phyloP scores from a whole-genome alignment of 768 basidiomycete species.

The Trametes gibbosa region DNA sequence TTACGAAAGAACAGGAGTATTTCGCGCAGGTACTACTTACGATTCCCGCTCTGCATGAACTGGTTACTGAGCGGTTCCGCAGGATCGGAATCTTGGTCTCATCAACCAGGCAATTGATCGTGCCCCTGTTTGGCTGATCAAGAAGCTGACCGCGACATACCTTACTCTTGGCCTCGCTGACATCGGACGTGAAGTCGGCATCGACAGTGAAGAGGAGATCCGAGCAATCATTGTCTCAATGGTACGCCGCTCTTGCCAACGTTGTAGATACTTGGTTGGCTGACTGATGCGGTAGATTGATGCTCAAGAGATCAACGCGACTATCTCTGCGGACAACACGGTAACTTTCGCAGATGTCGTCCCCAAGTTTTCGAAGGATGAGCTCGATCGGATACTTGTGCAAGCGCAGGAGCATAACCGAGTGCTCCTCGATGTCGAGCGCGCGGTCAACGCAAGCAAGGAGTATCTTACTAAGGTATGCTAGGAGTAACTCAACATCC shows the following conservation, averaged over 20 bases:
- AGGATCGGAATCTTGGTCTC: slow-evolving; percentile 77
- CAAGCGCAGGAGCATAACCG: slow-evolving; percentile 55
- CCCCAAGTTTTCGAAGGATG: slow-evolving; percentile 52
- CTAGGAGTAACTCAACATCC: no score
- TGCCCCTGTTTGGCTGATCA: slow-evolving; percentile 75
- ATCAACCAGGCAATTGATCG: slow-evolving; percentile 62
- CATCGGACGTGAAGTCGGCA: slow-evolving; percentile 56
- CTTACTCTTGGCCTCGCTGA: slow-evolving; percentile 72
- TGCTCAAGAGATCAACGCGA: slow-evolving; percentile 64
- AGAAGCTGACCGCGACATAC: slow-evolving; percentile 80
- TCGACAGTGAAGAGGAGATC: slow-evolving; percentile 53
- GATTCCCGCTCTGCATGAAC: neutral
- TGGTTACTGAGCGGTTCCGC: neutral
- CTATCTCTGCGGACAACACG: slow-evolving; percentile 63
- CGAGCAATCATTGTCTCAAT: slow-evolving; percentile 64
- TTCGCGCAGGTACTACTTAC: slow-evolving; percentile 49
- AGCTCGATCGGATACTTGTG: slow-evolving; percentile 58
- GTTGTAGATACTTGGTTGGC: neutral
- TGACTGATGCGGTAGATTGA: slow-evolving; percentile 54
- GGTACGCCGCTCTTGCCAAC: slow-evolving; percentile 40
- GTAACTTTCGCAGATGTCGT: slow-evolving; percentile 68
- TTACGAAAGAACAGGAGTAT: slow-evolving; percentile 51
- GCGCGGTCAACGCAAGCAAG: slow-evolving; percentile 57
- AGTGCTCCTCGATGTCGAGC: slow-evolving; percentile 49
- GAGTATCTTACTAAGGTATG: slow-evolving; percentile 72